phyloP scores from a whole-genome alignment of 2,329 filamentous ascomycete genomes.

The Botryotinia convoluta region DNA sequence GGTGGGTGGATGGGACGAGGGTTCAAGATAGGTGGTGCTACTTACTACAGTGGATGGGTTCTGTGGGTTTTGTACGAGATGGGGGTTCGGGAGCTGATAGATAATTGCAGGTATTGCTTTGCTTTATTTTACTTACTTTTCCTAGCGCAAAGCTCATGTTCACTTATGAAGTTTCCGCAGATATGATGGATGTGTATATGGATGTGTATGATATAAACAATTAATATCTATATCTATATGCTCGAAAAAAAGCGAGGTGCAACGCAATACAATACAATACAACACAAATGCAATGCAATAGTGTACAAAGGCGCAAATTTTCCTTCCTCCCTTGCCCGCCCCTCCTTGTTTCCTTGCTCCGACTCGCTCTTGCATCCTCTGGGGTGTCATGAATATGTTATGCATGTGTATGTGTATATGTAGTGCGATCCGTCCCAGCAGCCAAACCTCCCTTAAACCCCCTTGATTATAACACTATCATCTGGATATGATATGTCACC shows the following conservation, averaged over 20 bases:
- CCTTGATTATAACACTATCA: not conserved
- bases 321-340: not conserved
- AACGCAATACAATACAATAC: constrained; percentile 3
- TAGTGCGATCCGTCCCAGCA: constrained; percentile 8
- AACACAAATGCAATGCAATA: constrained; percentile 9
- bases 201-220: not conserved
- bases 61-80: not conserved
- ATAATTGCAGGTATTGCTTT: not conserved
- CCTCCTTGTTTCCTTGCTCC: not conserved
- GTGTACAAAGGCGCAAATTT: constrained; percentile 3
- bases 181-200: not conserved
- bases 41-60: not conserved
- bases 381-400: constrained; percentile 19
- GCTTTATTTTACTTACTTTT: not conserved
- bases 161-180: not conserved
- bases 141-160: not conserved
- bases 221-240: constrained; percentile 5
- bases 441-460: not conserved
- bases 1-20: not conserved
- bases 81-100: not conserved
- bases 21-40: not conserved
- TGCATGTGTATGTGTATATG: constrained; percentile 3
- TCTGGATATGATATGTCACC: constrained; percentile 4
- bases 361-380: not conserved
- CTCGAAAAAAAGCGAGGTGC: not conserved